Base-by-base conservation (phyloP, 1,284 basidiomycete genomes). In the Trichosporon sp. region DNA sequence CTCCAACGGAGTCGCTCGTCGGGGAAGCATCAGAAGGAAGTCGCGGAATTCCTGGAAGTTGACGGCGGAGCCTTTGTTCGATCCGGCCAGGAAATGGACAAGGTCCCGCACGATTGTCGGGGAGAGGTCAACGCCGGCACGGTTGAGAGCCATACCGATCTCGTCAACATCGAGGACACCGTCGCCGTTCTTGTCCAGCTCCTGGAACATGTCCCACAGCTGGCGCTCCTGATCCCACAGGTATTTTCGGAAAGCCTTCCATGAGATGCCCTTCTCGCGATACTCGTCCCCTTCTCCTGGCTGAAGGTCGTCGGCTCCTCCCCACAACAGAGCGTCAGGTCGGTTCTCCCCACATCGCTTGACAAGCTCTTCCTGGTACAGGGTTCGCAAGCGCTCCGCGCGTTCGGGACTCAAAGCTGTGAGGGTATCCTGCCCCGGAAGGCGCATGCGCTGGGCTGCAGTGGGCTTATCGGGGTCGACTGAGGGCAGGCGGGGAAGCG, bases 21-120 rank as follows among this genome's bases (percentile, higher is more conserved):
- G 86, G 46, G 94, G 92, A 63, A 95, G 80, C 59, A 95, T 85
- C 59, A 96, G 84, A 59, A 97, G 83, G 78, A 93, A 95, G 81
- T 95, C 90, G 58, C 94, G 84, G 78, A 95, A 96, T 74, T 95
- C 89, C 63, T 84, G 83, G 80, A 95, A 97, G 65, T 83, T 87
- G 75, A 96, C 86, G 59, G 73, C 76, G 66, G 73, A 71, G 4
- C 71, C 71, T 21, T 65, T 63, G n/a, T 85, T 83, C 7, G 90
- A 86, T 23, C 66, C 64, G 5, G 64, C 61, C 61, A 95, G 83
- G 71, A 85, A 87, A n/a, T 86, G 82, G 79, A 94, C 89, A 74
- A 95, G 91, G 67, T 95, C 90, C 36, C 85, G 81, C 36, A 92
- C 80, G 16, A 87, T 89, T 9, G 84, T 79, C 19, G 86, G 82